Base-by-base conservation (phyloP, 768 basidiomycete species). In the Symmetrospora coprosmae region DNA sequence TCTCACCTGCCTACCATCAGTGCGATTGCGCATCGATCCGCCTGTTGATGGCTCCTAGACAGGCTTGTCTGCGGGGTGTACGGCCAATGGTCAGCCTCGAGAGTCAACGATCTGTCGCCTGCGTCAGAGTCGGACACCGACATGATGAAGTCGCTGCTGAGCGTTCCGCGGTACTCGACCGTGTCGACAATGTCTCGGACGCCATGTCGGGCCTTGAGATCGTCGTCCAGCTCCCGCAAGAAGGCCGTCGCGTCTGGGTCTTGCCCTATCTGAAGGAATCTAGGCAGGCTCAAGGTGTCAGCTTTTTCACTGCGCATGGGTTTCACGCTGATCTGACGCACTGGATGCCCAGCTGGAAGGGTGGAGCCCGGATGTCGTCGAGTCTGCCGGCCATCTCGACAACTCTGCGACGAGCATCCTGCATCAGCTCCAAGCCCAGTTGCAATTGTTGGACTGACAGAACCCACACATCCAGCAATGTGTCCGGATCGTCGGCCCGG, bases 141-240 rank as follows among this genome's bases (percentile, higher is more conserved):
- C 43, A 46, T 9, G 43, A 46, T 46, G 21, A 46, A 46, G 11
- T 46, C 43, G 16, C 16, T 25, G 43, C 25, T 11, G 11, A 23
- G 43, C 13, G 16, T 46, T 16, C 43, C 43, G 13, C 25, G 13
- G 43, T 46, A 46, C 11, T 17, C 43, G 14, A 46, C 21, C 13
- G 43, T 46, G 25, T 46, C 43, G 21, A 46, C 43, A 11, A 66
- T 62, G 21, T 66, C 66, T 4, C 66, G 28, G 16, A 64, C 61
- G 5, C 63, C 63, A 9, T 63, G 25, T n/a, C 50, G 47, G 1
- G 55, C 49, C 53, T 63, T 66, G 8, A 66, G 39, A 38, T 66
- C 59, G 31, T 66, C 66, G 56, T 66, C 66, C 5, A 66, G 48
- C 31, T 62, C 55, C 6, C 30, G 40, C 9, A 66, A 19, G 38